Percentiles rank a stretch among this genome's conserved stretches.
Conservation (phyloP, 345 rosid genomes). For the Hibiscus mutabilis region DNA sequence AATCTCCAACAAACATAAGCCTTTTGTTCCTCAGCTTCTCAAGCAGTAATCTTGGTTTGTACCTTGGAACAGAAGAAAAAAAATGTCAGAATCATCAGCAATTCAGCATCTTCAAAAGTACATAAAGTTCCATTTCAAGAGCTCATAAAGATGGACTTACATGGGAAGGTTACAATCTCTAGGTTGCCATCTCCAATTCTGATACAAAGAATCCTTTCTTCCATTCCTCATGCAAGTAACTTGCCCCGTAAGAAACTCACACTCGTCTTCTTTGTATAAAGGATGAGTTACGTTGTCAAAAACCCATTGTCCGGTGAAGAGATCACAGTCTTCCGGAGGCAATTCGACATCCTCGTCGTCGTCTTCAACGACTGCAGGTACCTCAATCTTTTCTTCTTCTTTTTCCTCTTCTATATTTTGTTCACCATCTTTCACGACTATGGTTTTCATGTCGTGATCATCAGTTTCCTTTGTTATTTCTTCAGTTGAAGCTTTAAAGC, state of each 20-base stretch:
- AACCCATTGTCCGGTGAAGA: constrained; percentile 83
- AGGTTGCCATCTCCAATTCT: constrained; percentile 98
- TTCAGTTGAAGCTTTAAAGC: constrained; percentile 27
- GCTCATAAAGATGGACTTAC: constrained; percentile 31
- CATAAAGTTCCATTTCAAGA: too few species aligned
- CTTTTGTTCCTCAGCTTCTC: constrained; percentile 91
- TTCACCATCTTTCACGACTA: constrained; percentile 26
- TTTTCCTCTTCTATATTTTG: constrained; percentile 31
- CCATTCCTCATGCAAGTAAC: constrained; percentile 92
- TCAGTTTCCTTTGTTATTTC: constrained; percentile 13
- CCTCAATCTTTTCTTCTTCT: constrained; percentile 25
- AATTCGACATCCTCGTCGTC: constrained; percentile 51
- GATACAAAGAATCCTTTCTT: constrained; percentile 70
- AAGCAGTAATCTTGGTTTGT: constrained; percentile 54
- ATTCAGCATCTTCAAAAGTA: neutral
- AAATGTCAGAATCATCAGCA: neutral
- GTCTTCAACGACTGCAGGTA: constrained; percentile 7
- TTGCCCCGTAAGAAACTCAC: constrained; percentile 74
- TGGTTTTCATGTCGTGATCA: constrained; percentile 17
- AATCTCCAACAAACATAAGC: constrained; percentile 95
- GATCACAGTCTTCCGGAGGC: constrained; percentile 79
- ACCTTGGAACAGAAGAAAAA: constrained; percentile 32
- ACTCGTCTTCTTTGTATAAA: constrained; percentile 71
- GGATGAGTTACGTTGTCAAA: constrained; percentile 58
- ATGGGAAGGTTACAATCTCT: constrained; percentile 76